Evolutionary conservation across 108 stramenopile genomes (phyloP).

Genomic region (Pseudonitzschia multiseries): DNA sequence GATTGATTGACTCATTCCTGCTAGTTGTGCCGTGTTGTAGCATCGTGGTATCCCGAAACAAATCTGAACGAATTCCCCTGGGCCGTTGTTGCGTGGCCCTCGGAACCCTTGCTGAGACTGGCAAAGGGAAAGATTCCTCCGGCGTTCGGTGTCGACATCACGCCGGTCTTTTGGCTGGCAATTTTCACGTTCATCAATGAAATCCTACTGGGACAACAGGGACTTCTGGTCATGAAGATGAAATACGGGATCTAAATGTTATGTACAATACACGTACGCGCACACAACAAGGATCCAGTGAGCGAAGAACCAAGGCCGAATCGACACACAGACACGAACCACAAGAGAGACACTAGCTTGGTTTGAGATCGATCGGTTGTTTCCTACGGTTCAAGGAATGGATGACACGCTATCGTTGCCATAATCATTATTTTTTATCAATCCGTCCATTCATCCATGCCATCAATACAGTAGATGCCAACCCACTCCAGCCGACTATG

Average conservation of each 20-base stretch:
- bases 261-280: not conserved
- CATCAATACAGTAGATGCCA: not conserved
- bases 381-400: not conserved
- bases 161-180: slow-evolving; percentile 93
- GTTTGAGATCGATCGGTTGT: not conserved
- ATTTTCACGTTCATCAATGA: slow-evolving; percentile 93
- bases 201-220: slow-evolving; percentile 94
- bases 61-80: slow-evolving; percentile 81
- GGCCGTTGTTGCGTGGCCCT: slow-evolving; percentile 77
- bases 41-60: slow-evolving; percentile 86
- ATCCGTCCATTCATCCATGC: no score
- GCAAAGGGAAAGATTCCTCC: slow-evolving; percentile 76
- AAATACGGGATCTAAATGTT: slow-evolving; percentile 79
- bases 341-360: not conserved
- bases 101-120: slow-evolving; percentile 74
- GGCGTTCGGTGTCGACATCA: slow-evolving; percentile 97
- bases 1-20: not conserved
- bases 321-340: not conserved
- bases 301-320: not conserved
- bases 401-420: not conserved
- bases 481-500: not conserved
- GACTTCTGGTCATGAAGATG: slow-evolving; percentile 91
- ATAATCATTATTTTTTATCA: not conserved
- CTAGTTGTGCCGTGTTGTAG: slow-evolving; percentile 84
- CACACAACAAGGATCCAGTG: not conserved